phyloP scores from a whole-genome alignment of 2,329 filamentous ascomycete species.

The Neonectria hederae region DNA sequence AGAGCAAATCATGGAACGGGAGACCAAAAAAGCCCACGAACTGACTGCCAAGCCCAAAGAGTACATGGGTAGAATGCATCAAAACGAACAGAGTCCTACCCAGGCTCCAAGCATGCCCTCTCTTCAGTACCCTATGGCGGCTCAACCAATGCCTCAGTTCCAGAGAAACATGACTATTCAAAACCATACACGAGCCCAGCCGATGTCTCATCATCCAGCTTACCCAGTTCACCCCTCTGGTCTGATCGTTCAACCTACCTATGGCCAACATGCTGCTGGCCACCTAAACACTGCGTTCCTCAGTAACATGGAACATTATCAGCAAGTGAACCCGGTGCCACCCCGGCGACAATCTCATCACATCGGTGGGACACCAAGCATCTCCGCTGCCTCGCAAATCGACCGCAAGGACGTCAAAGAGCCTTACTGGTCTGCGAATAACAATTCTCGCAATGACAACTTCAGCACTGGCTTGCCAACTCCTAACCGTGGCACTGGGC shows the following conservation, averaged over 20 bases:
- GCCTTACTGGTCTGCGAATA: constrained; percentile 17
- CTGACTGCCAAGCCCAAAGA: neutral
- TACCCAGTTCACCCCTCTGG: neutral
- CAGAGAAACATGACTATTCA: neutral
- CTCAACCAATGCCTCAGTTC: constrained; percentile 3
- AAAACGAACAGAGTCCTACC: neutral
- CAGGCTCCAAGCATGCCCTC: neutral
- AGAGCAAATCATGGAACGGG: neutral
- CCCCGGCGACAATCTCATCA: neutral
- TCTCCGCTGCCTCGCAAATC: constrained; percentile 14
- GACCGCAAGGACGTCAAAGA: constrained; percentile 20
- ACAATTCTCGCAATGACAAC: constrained; percentile 24
- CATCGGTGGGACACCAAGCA: constrained; percentile 17
- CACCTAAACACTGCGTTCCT: constrained; percentile 11
- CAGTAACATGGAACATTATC: constrained; percentile 16
- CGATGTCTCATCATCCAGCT: neutral
- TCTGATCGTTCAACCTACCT: neutral
- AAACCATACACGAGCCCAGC: neutral
- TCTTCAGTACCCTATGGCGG: constrained; percentile 17
- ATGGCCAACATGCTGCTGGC: neutral
- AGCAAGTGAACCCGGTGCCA: constrained; percentile 15
- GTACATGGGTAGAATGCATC: neutral
- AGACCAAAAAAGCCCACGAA: neutral
- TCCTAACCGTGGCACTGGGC: constrained; percentile 21
- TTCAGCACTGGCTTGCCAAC: constrained; percentile 7